Base-by-base conservation (phyloP, 345 rosid genomes). In the Cardamine chenopodiifolia region DNA sequence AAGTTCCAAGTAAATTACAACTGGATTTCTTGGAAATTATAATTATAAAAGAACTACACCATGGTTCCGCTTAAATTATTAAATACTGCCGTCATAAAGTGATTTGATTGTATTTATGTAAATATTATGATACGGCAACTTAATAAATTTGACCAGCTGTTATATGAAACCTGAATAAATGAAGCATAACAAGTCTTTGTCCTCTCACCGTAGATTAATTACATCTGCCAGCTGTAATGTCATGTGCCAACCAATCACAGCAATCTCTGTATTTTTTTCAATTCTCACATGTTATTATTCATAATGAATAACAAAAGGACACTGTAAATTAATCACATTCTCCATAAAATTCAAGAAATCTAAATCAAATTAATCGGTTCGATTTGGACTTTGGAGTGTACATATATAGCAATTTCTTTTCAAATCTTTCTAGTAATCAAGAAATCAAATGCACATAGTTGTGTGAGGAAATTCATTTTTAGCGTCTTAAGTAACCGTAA, bases 191-290 rank as follows among this genome's bases (percentile, higher is more conserved):
- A 66, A 66, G 60, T 74, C 78, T 66, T 28, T 73, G 62, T 64
- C 66, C 53, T 74, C 53, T 45, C 37, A 5, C 48, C 66, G 78
- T 65, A 73, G 66, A 45, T 45, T 56, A 10, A 56, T 2, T 53
- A 19, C 15, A 15, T 48, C 29, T 67, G 78, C 67, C 79, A 76
- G 25, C 70, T 76, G 50, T 76, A 6, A 29, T 53, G 74, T 61
- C 57, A 29, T 53, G 69, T 61, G 58, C 74, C 74, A 75, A 62
- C 70, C 74, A 76, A 76, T 76, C 70, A 61, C 58, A 60, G 20
- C 50, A 48, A 25, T 47, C 29, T 73, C 28, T 52, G 26, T 54
- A 4, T 47, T 23, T 71, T 32, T 32, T 26, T 18, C 17, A 2
- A 9, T 14, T 45, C 50, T 55, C 20, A 71, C 40, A 53, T 57